Percentiles rank a stretch among this genome's conserved stretches.
Evolutionary conservation across 129 eudicot species (phyloP).

Genomic region (Mikania micrantha): DNA sequence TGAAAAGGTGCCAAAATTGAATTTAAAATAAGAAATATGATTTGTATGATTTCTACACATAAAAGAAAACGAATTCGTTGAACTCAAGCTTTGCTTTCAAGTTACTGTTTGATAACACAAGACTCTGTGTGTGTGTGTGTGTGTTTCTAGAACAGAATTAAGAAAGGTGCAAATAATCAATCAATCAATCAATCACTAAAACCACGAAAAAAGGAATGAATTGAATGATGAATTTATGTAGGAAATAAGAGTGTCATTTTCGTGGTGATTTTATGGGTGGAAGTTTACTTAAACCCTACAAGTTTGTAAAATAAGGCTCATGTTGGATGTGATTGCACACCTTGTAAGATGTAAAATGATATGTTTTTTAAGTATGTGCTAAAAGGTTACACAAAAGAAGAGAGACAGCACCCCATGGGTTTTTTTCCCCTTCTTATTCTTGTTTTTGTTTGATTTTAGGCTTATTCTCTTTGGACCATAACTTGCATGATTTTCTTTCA

Average conservation of each 20-base stretch:
- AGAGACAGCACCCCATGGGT: slow-evolving; percentile 10
- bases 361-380: slow-evolving; percentile 17
- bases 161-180: slow-evolving; percentile 15
- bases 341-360: slow-evolving; percentile 9
- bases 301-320: slow-evolving; percentile 25
- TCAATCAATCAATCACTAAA: slow-evolving; percentile 22
- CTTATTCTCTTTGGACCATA: slow-evolving; percentile 21
- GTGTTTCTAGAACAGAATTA: slow-evolving; percentile 2
- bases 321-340: slow-evolving; percentile 27
- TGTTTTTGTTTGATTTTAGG: slow-evolving; percentile 26
- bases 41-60: slow-evolving; percentile 6
- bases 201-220: slow-evolving; percentile 6
- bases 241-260: slow-evolving; percentile 14
- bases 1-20: slow-evolving; percentile 5
- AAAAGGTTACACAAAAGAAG: slow-evolving; percentile 19
- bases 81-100: slow-evolving; percentile 45
- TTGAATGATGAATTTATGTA: slow-evolving; percentile 10
- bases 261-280: slow-evolving; percentile 30
- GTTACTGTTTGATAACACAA: slow-evolving; percentile 23
- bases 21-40: slow-evolving; percentile 9
- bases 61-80: slow-evolving; percentile 9
- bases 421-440: slow-evolving; percentile 22
- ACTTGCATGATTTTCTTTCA: slow-evolving; percentile 17
- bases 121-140: background rate
- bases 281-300: slow-evolving; percentile 30